Evolutionary conservation across 208 protist species (phyloP).

Genomic region (Naegleria fowleri): DNA sequence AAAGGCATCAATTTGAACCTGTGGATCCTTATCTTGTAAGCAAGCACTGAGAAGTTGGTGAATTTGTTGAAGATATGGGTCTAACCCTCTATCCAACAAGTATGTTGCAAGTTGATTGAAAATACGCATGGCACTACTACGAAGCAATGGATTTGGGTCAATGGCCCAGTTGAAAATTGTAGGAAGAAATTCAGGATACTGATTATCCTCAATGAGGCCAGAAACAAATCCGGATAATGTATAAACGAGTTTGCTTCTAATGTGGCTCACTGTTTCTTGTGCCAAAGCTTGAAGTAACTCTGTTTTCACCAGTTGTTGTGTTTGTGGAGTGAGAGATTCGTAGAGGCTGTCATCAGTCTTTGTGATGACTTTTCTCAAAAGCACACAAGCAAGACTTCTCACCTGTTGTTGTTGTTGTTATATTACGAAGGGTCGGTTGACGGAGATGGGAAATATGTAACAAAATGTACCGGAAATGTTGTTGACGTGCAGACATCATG

Average conservation of each 20-base stretch:
- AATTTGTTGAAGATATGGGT: background rate
- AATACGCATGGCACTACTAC: background rate
- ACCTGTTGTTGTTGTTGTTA: background rate
- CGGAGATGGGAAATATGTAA: too few relatives aligned
- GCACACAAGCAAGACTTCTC: background rate
- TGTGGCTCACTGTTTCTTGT: background rate
- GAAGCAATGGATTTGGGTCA: background rate
- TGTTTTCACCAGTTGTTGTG: background rate
- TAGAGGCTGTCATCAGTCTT: background rate
- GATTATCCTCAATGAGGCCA: background rate
- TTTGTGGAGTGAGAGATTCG: background rate
- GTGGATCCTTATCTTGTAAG: background rate
- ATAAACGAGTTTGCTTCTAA: background rate
- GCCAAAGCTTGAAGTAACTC: background rate
- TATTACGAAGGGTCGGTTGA: too few relatives aligned
- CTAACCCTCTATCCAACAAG: background rate
- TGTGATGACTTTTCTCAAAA: background rate
- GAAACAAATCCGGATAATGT: slow-evolving; percentile 1
- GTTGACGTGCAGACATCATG: too few relatives aligned
- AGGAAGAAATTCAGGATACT: slow-evolving; percentile 21
- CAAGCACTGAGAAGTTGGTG: background rate
- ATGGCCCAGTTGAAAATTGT: background rate
- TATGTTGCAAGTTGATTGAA: slow-evolving; percentile 20
- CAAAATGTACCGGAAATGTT: too few relatives aligned
- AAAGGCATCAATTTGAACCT: background rate